These are phyloP conservation scores for Laguncularia racemosa DNA, from an alignment of 345 rosid species.

Conservation along the genomic window DNA sequence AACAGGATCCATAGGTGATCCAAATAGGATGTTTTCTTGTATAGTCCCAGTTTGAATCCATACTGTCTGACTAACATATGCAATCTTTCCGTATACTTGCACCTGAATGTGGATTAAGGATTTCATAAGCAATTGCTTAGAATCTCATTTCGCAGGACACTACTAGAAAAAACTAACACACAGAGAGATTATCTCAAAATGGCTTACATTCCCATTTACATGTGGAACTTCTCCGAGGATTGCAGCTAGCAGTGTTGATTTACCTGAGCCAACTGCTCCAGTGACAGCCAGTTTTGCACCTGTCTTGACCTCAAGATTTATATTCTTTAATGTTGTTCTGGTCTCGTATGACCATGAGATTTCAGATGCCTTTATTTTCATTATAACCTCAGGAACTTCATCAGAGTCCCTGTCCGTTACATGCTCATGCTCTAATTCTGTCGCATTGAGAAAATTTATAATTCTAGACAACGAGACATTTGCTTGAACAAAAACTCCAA, in stretches of 20 bases:
- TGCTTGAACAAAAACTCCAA: conserved; percentile 42
- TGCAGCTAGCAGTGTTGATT: conserved; percentile 57
- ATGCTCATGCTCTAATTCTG: conserved; percentile 27
- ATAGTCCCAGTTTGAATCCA: conserved; percentile 84
- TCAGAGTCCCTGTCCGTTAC: conserved; percentile 15
- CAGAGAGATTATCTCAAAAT: no score
- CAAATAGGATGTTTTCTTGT: conserved; percentile 51
- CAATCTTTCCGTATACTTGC: conserved; percentile 47
- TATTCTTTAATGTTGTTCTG: conserved; percentile 30
- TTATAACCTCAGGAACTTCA: conserved; percentile 3
- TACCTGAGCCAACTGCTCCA: conserved; percentile 76
- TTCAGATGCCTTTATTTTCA: conserved; percentile 12
- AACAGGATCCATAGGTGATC: conserved; percentile 36
- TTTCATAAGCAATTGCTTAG: no score
- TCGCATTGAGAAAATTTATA: conserved; percentile 39
- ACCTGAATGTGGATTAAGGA: conserved; percentile 5
- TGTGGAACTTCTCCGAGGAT: conserved; percentile 70
- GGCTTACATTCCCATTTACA: conserved; percentile 25
- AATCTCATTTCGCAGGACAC: no score
- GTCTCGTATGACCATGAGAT: conserved; percentile 48
- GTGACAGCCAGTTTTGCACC: conserved; percentile 64
- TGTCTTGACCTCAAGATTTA: conserved; percentile 32
- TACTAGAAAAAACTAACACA: no score
- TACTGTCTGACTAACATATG: conserved; percentile 65
- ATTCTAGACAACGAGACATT: conserved; percentile 64